Evolutionary conservation across 805 yeast genomes (phyloP), one percentile per base, ranked within the genome.

Genomic region (Saturnispora silvae): DNA sequence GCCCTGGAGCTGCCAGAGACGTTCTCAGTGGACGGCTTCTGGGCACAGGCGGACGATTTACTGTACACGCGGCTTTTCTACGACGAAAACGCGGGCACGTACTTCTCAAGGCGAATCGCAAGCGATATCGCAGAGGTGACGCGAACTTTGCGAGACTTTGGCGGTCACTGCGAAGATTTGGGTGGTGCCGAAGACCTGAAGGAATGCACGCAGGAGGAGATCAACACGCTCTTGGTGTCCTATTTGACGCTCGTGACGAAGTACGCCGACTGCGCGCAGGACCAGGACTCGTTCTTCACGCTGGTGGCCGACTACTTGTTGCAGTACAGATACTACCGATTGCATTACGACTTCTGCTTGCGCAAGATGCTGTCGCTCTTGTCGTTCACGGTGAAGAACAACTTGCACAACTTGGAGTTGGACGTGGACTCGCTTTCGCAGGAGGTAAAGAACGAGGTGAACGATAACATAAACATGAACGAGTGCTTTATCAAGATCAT

Each of bases 301-400:
- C 30, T 48, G 11, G 45, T 50, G 7, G 47, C 63, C 2, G 49
- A 48, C 18, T 52, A 49, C 26, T 28, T 60, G 13, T 33, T 54
- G 13, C 42, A 46, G 3, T 50, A 47, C 17, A 40, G 40, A 5
- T 45, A 46, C 11, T 72, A 67, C 44, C 57, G 57, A 26, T 36
- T 45, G 2, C 60, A 69, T 38, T 45, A 52, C 37, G 57, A 56
- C 22, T 72, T 72, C 48, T 70, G 76, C 40, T 43, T 72, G 3
- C 56, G 76, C 28, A 72, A 72, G 47, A 52, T 68, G 54, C 49
- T 70, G 11, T 67, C 75, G 0, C 47, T 72, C 26, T 41, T 71
- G 35, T 56, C 56, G n/a, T 57, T 56, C 38, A 42, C 55, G 1
- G 49, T 49, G 3, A 43, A 49, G 6, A 47, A 51, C 4, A 56